A percentile compares a stretch with the other conserved stretches of the same genome.
These are phyloP conservation scores for Haplosporangium sp. DNA, from an alignment of 371 early-diverging fungal genomes.

Conservation along the genomic window DNA sequence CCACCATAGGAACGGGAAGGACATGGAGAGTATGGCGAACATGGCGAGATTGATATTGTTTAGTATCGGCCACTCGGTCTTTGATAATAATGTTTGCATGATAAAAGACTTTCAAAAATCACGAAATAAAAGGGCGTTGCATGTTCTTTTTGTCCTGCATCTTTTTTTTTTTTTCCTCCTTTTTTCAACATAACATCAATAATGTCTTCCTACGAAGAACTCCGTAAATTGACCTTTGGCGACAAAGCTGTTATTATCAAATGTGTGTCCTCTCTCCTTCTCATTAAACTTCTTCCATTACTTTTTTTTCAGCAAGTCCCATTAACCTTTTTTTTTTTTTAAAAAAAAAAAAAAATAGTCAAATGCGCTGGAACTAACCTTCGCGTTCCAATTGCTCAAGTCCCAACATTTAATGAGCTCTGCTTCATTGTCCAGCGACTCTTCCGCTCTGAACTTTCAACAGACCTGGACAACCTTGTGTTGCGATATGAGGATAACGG, in stretches of 20 bases:
- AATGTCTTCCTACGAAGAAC: slow-evolving; percentile 50
- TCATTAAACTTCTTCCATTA: not conserved
- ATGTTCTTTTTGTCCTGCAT: not conserved
- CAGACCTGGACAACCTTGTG: slow-evolving; percentile 59
- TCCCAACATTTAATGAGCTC: slow-evolving; percentile 68
- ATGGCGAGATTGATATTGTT: slow-evolving; percentile 25
- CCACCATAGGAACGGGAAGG: slow-evolving; percentile 33
- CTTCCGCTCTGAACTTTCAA: slow-evolving; percentile 59
- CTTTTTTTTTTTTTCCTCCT: not conserved
- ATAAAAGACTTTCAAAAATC: not conserved
- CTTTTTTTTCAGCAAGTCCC: not conserved
- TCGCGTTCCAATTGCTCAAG: slow-evolving; percentile 66
- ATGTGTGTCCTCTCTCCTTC: slow-evolving; percentile 23
- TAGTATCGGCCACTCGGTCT: not conserved
- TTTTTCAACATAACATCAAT: slow-evolving; percentile 2
- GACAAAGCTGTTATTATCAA: slow-evolving; percentile 54
- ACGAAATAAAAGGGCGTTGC: not conserved
- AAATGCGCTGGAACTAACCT: slow-evolving; percentile 53
- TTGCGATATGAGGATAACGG: slow-evolving; percentile 70
- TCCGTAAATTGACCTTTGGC: slow-evolving; percentile 51
- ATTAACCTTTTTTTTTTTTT: too few relatives aligned
- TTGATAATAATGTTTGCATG: not conserved
- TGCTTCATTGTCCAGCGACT: slow-evolving; percentile 69
- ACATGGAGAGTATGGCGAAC: slow-evolving; percentile 32
- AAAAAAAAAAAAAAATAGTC: slow-evolving; percentile 20